Base-by-base conservation (phyloP, 306 rosid species). In the Acmispon strigosus region DNA sequence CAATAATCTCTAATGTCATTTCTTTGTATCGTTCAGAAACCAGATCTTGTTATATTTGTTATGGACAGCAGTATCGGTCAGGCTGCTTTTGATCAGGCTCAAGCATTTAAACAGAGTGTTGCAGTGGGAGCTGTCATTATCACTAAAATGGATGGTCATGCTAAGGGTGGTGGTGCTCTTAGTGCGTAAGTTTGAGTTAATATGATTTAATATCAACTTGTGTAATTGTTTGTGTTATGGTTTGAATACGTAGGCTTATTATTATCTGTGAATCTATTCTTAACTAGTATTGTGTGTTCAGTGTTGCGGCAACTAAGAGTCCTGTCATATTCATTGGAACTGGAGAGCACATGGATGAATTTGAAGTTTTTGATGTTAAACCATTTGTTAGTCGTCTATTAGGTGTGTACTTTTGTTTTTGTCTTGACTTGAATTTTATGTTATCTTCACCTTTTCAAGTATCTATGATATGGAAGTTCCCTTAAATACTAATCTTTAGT, bases 11-110 rank as follows among this genome's bases (percentile, higher is more conserved):
- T 80, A 56, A 67, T 62, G 73, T 48, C 4, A 70, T 60, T 86
- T 56, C 20, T 48, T 72, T 74, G 45, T 73, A 45, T 85, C 66
- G 59, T 81, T 66, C 89, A 90, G 92, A 85, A 86, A 66, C 91
- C 96, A 14, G 98, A 92, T 71, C 89, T 92, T 78, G 92, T 92
- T 39, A 83, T 86, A 75, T 92, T 89, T 79, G 98, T 89, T 60
- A 92, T 92, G 94, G 98, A 92, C 70, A 86, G 92, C 78, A 89
- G 90, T 80, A 89, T 92, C 5, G 98, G 98, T 78, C 96, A 92
- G 85, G 89, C 96, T 39, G 92, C 98, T 3, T 89, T 92, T 83
- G 96, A 87, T 70, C 96, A 89, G 72, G 97, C 96, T 59, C 89
- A 81, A 77, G 98, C 96, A 34, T 92, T 89, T 71, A 89, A 72